These are phyloP conservation scores for Suhomyces yuchorum DNA, from an alignment of 1,139 yeast genomes.

Conservation along the genomic window DNA sequence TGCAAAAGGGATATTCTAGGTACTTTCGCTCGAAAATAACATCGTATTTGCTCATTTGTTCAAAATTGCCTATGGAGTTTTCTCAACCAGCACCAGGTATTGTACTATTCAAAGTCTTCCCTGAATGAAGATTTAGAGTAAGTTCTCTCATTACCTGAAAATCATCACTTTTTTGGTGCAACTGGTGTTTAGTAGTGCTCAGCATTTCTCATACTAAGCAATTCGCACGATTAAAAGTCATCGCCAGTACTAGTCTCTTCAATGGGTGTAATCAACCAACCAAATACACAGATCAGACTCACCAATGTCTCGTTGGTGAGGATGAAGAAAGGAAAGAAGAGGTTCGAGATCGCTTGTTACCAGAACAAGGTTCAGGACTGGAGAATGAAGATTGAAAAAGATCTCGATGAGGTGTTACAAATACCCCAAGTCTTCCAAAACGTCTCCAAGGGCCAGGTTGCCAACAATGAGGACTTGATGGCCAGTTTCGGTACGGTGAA, in stretches of 20 bases:
- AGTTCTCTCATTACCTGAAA: too few species aligned
- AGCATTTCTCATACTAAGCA: background rate
- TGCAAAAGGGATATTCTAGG: too few species aligned
- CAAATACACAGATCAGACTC: slow-evolving; percentile 81
- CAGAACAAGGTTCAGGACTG: slow-evolving; percentile 97
- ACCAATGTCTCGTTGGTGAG: slow-evolving; percentile 93
- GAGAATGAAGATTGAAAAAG: slow-evolving; percentile 86
- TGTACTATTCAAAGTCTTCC: too few species aligned
- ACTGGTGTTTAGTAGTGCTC: background rate
- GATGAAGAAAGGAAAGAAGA: slow-evolving; percentile 84
- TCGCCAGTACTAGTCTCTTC: background rate
- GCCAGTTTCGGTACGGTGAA: slow-evolving; percentile 77
- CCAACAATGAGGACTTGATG: slow-evolving; percentile 80
- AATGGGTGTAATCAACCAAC: slow-evolving; percentile 77
- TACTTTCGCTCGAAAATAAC: too few species aligned
- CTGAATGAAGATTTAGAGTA: too few species aligned
- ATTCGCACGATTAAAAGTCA: background rate
- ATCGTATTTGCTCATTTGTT: too few species aligned
- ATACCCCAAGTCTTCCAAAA: slow-evolving; percentile 93
- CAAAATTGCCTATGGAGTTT: too few species aligned
- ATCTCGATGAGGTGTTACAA: slow-evolving; percentile 91
- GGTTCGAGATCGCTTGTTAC: slow-evolving; percentile 95
- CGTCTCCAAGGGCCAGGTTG: slow-evolving; percentile 94
- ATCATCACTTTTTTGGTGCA: background rate
- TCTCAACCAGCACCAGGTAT: too few species aligned